Evolutionary conservation across 768 basidiomycete genomes (phyloP), one percentile per base, ranked within the genome.

Genomic region (Obba rivulosa): DNA sequence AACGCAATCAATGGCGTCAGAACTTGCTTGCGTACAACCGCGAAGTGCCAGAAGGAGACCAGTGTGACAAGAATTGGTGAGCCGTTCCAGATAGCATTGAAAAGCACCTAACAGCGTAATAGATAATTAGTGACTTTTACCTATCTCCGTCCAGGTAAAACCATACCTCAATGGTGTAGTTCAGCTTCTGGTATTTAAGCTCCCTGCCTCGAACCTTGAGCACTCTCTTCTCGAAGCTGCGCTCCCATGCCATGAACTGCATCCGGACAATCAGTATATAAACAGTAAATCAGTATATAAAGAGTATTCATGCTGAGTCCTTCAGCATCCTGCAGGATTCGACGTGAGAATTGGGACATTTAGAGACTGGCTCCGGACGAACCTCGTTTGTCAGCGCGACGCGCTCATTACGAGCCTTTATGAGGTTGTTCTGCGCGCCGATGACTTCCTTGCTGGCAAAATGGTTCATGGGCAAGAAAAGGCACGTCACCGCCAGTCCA

Each of bases 231-330:
- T 95, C 92, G 57, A 94, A 94, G 61, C 81, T 90, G 20, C 92
- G 81, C 63, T 96, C 92, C 92, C 83, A 85, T 13, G 91, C 92
- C 91, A 95, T 94, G 66, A 94, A 96, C 83, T 86, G 57, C 31
- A 4, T 14, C 14, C n/a, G n/a, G n/a, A n/a, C n/a, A 40, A 34
- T 40, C 22, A 43, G n/a, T 18, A 20, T 38, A 7, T 13, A 13
- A 31, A 31, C 5, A 13, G 5, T 31, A 31, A 31, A 7, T 31
- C 7, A 31, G 28, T n/a, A n/a, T n/a, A n/a, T 7, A 31, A 31
- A 31, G 28, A 31, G 5, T 31, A 7, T 13, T 13, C 7, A 13
- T 13, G 28, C 13, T 31, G 28, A 53, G 39, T 68, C 76, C 62
- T 95, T 94, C 57, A 94, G 79, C 90, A 94, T 94, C 24, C 91